Evolutionary conservation across 2,329 filamentous ascomycete genomes (phyloP).

Genomic region (Exophiala calicioides): DNA sequence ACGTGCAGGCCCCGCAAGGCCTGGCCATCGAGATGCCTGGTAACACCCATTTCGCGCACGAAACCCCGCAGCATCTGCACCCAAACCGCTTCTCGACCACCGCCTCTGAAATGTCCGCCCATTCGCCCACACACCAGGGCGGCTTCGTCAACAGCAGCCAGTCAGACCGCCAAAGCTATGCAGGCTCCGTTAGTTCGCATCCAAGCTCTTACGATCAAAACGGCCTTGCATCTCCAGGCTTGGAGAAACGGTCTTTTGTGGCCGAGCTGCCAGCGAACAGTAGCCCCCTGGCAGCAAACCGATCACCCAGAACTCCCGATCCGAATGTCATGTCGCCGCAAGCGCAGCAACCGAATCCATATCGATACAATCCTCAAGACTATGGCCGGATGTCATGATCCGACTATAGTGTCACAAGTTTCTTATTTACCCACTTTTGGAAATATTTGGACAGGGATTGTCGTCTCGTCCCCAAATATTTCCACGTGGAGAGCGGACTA

Average conservation of each 20-base stretch:
- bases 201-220: constrained; percentile 18
- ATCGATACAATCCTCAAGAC: constrained; percentile 26
- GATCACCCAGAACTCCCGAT: constrained; percentile 18
- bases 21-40: constrained; percentile 32
- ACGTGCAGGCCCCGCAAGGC: constrained; percentile 16
- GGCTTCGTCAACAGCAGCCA: constrained; percentile 18
- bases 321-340: constrained; percentile 12
- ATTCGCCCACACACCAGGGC: constrained; percentile 20
- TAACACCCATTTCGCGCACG: constrained; percentile 19
- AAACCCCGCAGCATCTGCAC: constrained; percentile 9
- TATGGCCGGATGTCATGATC: constrained; percentile 23
- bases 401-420: constrained; percentile 2
- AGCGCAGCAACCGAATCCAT: constrained; percentile 18
- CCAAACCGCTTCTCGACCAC: constrained; percentile 22
- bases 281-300: constrained; percentile 4
- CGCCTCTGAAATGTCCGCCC: constrained; percentile 22
- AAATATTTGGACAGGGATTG: neutral
- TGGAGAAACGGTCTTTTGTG: constrained; percentile 23
- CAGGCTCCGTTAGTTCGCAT: constrained; percentile 22
- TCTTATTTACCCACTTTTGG: constrained; percentile 10
- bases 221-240: constrained; percentile 17
- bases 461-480: too few relatives aligned
- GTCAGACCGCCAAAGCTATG: constrained; percentile 24
- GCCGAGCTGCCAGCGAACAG: constrained; percentile 19
- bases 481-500: too few relatives aligned